A percentile compares a stretch with the other conserved stretches of the same genome.
Conservation (phyloP, 2,329 filamentous ascomycete species). For the Tympanopsis confertula region DNA sequence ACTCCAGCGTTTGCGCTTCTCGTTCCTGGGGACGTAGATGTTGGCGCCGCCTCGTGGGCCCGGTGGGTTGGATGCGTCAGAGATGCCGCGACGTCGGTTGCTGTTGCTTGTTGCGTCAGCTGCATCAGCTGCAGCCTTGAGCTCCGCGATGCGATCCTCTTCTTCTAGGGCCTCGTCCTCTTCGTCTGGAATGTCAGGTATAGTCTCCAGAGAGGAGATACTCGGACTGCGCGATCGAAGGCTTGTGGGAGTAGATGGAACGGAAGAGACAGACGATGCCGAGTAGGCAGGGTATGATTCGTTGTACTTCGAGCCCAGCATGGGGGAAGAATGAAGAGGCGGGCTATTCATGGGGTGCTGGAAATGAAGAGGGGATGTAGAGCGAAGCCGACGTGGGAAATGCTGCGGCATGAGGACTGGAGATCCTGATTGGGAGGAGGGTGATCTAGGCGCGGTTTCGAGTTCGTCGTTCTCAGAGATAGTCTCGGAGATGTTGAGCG, state of each 20-base stretch:
- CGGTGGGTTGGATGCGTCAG: not conserved
- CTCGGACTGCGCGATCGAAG: not conserved
- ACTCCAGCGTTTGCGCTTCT: constrained; percentile 1
- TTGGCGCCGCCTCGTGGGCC: not conserved
- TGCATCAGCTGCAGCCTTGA: not conserved
- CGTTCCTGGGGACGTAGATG: not conserved
- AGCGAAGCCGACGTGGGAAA: not conserved
- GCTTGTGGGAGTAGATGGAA: not conserved
- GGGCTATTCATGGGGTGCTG: not conserved
- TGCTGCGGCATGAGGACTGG: not conserved
- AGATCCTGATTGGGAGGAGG: not conserved
- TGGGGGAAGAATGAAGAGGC: not conserved
- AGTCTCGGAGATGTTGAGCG: not conserved
- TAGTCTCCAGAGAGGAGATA: constrained; percentile 1
- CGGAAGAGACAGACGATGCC: not conserved
- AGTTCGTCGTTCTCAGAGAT: not conserved
- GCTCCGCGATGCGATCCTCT: not conserved
- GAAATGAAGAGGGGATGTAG: not conserved
- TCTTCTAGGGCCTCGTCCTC: not conserved
- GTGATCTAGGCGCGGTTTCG: not conserved
- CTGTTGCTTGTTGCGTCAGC: not conserved
- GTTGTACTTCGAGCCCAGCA: constrained; percentile 1
- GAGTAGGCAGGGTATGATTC: not conserved
- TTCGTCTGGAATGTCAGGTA: not conserved
- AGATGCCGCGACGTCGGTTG: not conserved